These are phyloP conservation scores for Elaphomyces granulatus DNA, from an alignment of 495 filamentous ascomycete genomes.

Conservation along the genomic window DNA sequence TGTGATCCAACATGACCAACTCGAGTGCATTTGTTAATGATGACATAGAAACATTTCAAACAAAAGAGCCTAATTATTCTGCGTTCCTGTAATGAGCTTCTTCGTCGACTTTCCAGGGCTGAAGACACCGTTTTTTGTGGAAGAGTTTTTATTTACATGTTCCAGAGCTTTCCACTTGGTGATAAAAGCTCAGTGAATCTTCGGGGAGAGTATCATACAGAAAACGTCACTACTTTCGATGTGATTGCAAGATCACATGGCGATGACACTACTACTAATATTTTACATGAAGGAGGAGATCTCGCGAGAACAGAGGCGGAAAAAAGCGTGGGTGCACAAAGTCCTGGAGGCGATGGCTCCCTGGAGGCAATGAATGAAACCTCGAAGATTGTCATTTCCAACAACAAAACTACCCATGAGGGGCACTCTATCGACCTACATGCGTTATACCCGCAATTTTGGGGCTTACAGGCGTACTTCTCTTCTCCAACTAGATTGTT, in stretches of 20 bases:
- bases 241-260: constrained; percentile 23
- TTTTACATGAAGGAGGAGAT: too few species aligned
- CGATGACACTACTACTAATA: constrained; percentile 43
- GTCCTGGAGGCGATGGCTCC: constrained; percentile 5
- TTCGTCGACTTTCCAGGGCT: constrained; percentile 77
- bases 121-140: constrained; percentile 97
- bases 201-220: constrained; percentile 86
- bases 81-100: constrained; percentile 84
- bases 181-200: constrained; percentile 96
- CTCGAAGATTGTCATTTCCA: constrained; percentile 33
- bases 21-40: too few species aligned
- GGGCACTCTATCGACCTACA: constrained; percentile 39
- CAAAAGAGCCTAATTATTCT: constrained; percentile 80
- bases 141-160: constrained; percentile 92
- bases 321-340: constrained; percentile 12
- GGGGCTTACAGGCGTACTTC: constrained; percentile 81
- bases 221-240: constrained; percentile 87
- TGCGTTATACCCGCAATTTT: constrained; percentile 80
- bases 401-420: constrained; percentile 16
- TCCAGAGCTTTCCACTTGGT: constrained; percentile 89
- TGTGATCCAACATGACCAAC: too few species aligned
- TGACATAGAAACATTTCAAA: constrained; percentile 61
- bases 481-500: constrained; percentile 80
- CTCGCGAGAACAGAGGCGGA: constrained; percentile 11
- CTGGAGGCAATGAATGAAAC: constrained; percentile 13